Evolutionary conservation across 2,329 filamentous ascomycete species (phyloP).

Genomic region (Xylariomycetidae sp.): DNA sequence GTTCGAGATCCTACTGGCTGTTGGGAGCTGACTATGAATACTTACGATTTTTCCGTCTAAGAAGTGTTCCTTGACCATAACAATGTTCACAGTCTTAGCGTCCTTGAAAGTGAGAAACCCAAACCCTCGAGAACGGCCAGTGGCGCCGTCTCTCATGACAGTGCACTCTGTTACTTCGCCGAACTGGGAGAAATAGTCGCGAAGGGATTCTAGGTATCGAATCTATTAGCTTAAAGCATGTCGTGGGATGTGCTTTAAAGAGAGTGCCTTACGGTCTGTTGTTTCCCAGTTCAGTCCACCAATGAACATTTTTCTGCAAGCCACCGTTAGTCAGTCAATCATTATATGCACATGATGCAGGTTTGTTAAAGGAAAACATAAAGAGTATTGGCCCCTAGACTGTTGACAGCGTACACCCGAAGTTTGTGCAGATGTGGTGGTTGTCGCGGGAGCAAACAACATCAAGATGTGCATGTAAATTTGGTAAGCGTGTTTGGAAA

Average conservation of each 20-base stretch:
- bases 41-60: constrained; percentile 97
- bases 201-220: constrained; percentile 71
- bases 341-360: too few species aligned
- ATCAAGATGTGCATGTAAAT: too few species aligned
- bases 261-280: constrained; percentile 76
- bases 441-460: too few species aligned
- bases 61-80: constrained; percentile 99
- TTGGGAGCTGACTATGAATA: too few species aligned
- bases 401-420: too few species aligned
- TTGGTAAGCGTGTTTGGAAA: too few species aligned
- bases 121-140: constrained; percentile 90
- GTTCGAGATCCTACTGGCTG: too few species aligned
- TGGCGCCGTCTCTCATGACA: constrained; percentile 96
- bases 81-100: constrained; percentile 94
- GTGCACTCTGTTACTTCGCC: constrained; percentile 97
- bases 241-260: constrained; percentile 1
- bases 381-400: too few species aligned
- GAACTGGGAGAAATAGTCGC: constrained; percentile 96
- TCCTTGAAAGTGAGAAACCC: constrained; percentile 98
- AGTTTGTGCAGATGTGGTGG: too few species aligned
- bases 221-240: constrained; percentile 13
- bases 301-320: constrained; percentile 95
- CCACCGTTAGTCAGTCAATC: constrained; percentile 15
- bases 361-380: too few species aligned
- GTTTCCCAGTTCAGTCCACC: constrained; percentile 99